Evolutionary conservation across 768 basidiomycete genomes (phyloP).

Genomic region (Pholiota microspora): DNA sequence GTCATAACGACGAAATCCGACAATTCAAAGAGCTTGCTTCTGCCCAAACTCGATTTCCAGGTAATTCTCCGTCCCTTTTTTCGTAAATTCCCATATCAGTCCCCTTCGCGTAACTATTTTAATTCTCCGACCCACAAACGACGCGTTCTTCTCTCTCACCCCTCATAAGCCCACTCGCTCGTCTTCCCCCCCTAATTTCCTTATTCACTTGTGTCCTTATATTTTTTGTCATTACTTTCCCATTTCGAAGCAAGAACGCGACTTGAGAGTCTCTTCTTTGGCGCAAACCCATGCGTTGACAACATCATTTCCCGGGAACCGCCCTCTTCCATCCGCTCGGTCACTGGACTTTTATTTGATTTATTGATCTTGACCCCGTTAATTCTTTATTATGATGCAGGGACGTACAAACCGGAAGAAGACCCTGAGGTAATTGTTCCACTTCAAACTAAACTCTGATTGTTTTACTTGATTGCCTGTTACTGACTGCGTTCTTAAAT

Average conservation of each 20-base stretch:
- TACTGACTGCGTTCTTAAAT: constrained; percentile 21
- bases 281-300: constrained; percentile 14
- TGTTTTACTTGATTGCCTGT: constrained; percentile 12
- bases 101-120: constrained; percentile 20
- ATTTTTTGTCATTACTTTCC: constrained; percentile 20
- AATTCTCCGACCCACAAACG: constrained; percentile 21
- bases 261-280: constrained; percentile 14
- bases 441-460: background rate
- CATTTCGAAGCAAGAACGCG: constrained; percentile 17
- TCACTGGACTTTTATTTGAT: constrained; percentile 9
- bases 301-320: constrained; percentile 14
- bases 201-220: constrained; percentile 23
- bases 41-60: constrained; percentile 61
- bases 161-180: constrained; percentile 21
- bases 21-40: constrained; percentile 88
- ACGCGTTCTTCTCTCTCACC: constrained; percentile 22
- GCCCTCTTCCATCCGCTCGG: constrained; percentile 6
- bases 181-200: constrained; percentile 22
- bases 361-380: constrained; percentile 16
- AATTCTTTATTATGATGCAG: constrained; percentile 35
- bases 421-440: constrained; percentile 62
- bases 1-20: constrained; percentile 92
- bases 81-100: constrained; percentile 10
- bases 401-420: constrained; percentile 76
- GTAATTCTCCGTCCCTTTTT: constrained; percentile 36